These are phyloP conservation scores for Aristolochia contorta DNA, from an alignment of 164 flowering plant species.

Conservation along the genomic window DNA sequence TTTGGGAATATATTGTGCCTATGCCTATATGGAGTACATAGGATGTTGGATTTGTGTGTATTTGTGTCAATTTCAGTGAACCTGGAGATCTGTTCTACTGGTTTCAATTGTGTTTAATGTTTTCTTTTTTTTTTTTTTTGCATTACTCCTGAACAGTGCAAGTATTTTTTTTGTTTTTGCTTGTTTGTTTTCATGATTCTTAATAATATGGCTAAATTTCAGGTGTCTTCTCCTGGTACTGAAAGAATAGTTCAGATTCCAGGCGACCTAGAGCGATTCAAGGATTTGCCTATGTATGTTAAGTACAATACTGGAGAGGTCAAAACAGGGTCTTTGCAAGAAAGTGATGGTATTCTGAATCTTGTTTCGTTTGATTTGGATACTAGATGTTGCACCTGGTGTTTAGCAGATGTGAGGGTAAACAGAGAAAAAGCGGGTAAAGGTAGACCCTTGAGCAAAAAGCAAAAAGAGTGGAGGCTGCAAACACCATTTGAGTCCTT, in stretches of 20 bases:
- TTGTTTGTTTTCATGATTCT: not conserved
- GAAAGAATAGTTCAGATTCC: slow-evolving; percentile 77
- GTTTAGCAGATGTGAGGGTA: slow-evolving; percentile 69
- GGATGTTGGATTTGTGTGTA: not conserved
- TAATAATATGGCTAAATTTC: slow-evolving; percentile 1
- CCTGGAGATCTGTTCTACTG: not conserved
- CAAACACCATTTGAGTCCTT: slow-evolving; percentile 56
- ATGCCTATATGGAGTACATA: too few species aligned
- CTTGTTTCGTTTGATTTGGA: slow-evolving; percentile 65
- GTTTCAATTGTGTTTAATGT: not conserved
- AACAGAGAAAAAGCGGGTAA: slow-evolving; percentile 86
- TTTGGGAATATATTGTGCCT: too few species aligned
- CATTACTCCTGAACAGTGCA: too few species aligned
- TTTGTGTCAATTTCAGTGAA: not conserved
- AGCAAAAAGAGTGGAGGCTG: slow-evolving; percentile 77
- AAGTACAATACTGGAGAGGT: slow-evolving; percentile 34
- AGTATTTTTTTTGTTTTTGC: not conserved
- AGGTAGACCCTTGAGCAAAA: slow-evolving; percentile 87
- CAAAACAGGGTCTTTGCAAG: slow-evolving; percentile 24
- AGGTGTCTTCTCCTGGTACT: slow-evolving; percentile 91
- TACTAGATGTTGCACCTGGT: slow-evolving; percentile 58
- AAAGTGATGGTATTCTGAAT: slow-evolving; percentile 68
- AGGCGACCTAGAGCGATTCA: slow-evolving; percentile 69
- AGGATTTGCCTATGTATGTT: slow-evolving; percentile 64
- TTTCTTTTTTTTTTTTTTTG: too few species aligned